Base-by-base conservation (phyloP, 371 early-diverging fungal species). In the Umbelopsis sp. region DNA sequence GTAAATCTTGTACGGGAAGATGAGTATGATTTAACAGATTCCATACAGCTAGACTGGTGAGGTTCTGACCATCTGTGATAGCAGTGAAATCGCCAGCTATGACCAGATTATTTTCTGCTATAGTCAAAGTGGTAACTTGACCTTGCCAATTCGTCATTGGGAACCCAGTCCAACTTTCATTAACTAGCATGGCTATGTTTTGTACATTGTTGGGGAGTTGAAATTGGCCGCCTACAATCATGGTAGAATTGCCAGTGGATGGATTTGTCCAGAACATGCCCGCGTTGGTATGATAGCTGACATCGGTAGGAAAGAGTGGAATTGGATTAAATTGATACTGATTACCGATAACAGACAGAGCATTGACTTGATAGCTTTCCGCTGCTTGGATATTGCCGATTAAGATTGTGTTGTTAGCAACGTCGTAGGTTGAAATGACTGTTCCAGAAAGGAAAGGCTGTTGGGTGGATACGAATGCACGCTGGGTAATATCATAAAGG, bases 161-260 rank as follows among this genome's bases (percentile, higher is more conserved):
- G 20, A 85, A 52, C 9, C 82, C 82, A 18, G 70, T 72, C 86
- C 82, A 84, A 2, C 65, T 29, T 4, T 73, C 74, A 38, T 84
- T 78, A 16, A 73, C 64, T 37, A 78, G 75, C 8, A 86, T 65
- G 4, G 85, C 86, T 12, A 84, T 66, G 44, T 86, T 84, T 41
- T 73, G 68, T 35, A 83, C 76, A 22, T 50, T 65, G 11, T 69
- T 65, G 1, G 72, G 46, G 1, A 80, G 53, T 10, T 35, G 50
- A 46, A 86, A 86, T 25, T 63, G 44, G 5, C 86, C 86, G 25
- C 80, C 85, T 20, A 86, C 53, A 32, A 84, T 79, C 4, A 73
- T 72, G 1, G 73, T 68, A 0, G 73, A 65, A 25, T 77, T 74
- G 14, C 70, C 66, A 44, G 70, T 69, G 10, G 50, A 65, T 24